A percentile compares a stretch with the other conserved stretches of the same genome.
Evolutionary conservation across 306 rosid genomes (phyloP).

Genomic region (Potentilla sterilis): DNA sequence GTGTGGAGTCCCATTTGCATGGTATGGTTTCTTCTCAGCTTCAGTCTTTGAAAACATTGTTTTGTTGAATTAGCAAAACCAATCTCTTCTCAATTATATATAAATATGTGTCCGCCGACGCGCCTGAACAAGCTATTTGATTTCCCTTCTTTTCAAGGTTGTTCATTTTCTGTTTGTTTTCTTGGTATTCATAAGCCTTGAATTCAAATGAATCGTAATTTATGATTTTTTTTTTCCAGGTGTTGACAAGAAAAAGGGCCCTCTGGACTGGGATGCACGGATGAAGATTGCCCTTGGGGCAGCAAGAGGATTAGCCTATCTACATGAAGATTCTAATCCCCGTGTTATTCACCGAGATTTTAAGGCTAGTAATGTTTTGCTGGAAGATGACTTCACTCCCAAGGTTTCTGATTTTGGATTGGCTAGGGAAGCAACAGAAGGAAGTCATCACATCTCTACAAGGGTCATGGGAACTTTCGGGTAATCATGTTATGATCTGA

Average conservation of each 20-base stretch:
- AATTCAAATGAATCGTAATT: conserved; percentile 21
- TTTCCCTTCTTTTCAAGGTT: not conserved
- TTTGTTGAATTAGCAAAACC: conserved; percentile 2
- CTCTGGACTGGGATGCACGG: conserved; percentile 95
- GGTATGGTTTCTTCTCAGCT: conserved; percentile 45
- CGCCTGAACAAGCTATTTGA: not conserved
- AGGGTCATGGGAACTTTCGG: conserved; percentile 99
- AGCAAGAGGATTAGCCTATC: conserved; percentile 96
- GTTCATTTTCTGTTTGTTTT: not conserved
- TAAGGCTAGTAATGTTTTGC: conserved; percentile 84
- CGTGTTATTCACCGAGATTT: conserved; percentile 96
- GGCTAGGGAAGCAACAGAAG: conserved; percentile 97
- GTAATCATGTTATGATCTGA: conserved; percentile 35
- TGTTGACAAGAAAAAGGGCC: conserved; percentile 59
- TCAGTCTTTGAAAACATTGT: not conserved
- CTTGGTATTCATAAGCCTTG: not conserved
- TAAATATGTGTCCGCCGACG: too few species aligned
- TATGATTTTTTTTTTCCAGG: conserved; percentile 48
- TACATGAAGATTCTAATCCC: conserved; percentile 96
- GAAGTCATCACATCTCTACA: conserved; percentile 79
- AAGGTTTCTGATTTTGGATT: conserved; percentile 97
- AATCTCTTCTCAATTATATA: not conserved
- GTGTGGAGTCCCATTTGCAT: conserved; percentile 97
- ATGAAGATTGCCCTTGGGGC: conserved; percentile 92
- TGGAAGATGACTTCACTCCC: conserved; percentile 91